phyloP scores from a whole-genome alignment of 129 eudicot species.

The Apium graveolens region DNA sequence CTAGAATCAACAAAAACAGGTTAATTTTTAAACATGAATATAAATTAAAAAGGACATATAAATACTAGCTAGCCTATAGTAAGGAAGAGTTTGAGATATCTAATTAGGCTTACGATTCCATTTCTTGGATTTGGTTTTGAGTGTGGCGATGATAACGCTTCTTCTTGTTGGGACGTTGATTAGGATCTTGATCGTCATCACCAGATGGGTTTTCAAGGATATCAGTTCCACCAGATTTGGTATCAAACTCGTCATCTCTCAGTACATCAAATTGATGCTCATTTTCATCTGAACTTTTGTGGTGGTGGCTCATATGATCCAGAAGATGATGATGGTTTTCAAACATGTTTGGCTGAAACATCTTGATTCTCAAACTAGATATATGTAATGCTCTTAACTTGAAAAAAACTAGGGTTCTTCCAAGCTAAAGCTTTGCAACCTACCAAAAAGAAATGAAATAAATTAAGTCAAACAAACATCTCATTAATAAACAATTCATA shows the following conservation, averaged over 20 bases:
- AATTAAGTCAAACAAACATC: background rate
- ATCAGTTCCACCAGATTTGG: conserved; percentile 89
- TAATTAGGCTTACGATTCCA: conserved; percentile 27
- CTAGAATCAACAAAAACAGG: background rate
- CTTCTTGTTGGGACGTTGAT: conserved; percentile 81
- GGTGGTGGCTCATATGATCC: conserved; percentile 37
- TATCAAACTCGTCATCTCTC: conserved; percentile 81
- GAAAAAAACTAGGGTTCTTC: background rate
- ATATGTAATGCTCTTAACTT: background rate
- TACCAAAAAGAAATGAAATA: background rate
- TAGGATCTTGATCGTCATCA: conserved; percentile 83
- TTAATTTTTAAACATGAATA: background rate
- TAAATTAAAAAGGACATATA: background rate
- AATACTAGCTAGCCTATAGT: background rate
- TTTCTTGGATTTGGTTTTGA: conserved; percentile 90
- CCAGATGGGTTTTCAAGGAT: conserved; percentile 80
- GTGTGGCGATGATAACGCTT: conserved; percentile 98
- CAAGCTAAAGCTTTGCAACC: background rate
- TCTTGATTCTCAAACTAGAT: background rate
- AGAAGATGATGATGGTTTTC: conserved; percentile 56
- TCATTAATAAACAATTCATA: background rate
- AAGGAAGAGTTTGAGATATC: background rate
- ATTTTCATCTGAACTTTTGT: conserved; percentile 42
- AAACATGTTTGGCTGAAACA: conserved; percentile 57
- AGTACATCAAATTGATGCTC: conserved; percentile 48